Evolutionary conservation across 1,139 yeast genomes (phyloP), one percentile per base, ranked within the genome.

Genomic region (Candida sp.): DNA sequence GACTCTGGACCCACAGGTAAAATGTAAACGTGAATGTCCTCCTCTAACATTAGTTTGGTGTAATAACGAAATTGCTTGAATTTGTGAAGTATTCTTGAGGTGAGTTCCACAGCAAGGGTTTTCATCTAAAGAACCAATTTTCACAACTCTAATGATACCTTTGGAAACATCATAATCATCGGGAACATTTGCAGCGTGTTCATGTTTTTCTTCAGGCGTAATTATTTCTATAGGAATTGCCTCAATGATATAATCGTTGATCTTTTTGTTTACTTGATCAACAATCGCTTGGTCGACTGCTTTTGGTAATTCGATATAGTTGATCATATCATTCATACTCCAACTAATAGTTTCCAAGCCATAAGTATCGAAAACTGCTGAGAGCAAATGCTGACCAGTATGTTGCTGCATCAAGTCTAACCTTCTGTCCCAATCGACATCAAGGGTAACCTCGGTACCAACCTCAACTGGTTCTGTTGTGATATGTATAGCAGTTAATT

Each of bases 41-140:
- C 93, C 93, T 45, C 90, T 74, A 22, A 84, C 82, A 33, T 81
- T 68, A 25, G 75, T 67, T 55, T 87, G 91, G 52, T 86, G 86
- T 40, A 84, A 68, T 29, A 87, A 65, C 1, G 84, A 70, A 6
- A 87, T 70, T 0, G 85, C 75, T 48, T 82, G 83, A 46, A 89
- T 79, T 54, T 87, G 93, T 2, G 80, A 64, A 0, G 96, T 87
- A 19, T 80, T 72, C 8, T 63, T 60, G 54, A 88, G 72, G 63
- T 89, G 97, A 1, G 96, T 89, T 2, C 97, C 96, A 60, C 96
- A 89, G 60, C 96, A 89, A 7, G 96, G 89, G 54, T 88, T 88
- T 9, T 81, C 61, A 58, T 88, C 96, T 35, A 89, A 56, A 1
- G 77, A 76, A 11, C 93, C 96, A 49, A 89, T 89, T 45, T 80